phyloP scores from a whole-genome alignment of 371 early-diverging fungal species.

The Mucor indicus region DNA sequence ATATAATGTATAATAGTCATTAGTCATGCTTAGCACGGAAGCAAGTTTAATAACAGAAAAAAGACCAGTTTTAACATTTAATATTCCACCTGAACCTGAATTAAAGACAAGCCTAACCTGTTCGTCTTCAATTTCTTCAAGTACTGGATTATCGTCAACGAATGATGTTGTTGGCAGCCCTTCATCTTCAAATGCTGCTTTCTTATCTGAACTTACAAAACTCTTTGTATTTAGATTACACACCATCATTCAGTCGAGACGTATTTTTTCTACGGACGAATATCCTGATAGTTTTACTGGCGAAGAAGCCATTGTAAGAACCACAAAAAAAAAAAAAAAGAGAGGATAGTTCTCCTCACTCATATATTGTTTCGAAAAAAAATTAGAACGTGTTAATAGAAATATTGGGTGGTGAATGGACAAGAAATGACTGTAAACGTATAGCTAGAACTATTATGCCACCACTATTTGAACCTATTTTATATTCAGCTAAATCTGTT shows the following conservation, averaged over 20 bases:
- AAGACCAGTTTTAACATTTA: too few relatives aligned
- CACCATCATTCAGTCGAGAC: conserved; percentile 5
- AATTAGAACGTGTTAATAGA: not conserved
- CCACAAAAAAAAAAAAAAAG: too few relatives aligned
- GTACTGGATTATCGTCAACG: too few relatives aligned
- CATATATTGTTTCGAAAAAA: not conserved
- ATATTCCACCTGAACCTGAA: too few relatives aligned
- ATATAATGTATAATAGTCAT: too few relatives aligned
- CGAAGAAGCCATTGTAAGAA: conserved; percentile 37
- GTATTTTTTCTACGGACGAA: conserved; percentile 30
- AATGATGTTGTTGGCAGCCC: too few relatives aligned
- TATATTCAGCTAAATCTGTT: conserved; percentile 34
- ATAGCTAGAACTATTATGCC: conserved; percentile 29
- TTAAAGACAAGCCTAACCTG: too few relatives aligned
- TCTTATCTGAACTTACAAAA: not conserved
- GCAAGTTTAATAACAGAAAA: too few relatives aligned
- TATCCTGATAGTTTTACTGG: conserved; percentile 39
- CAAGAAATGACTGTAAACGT: conserved; percentile 12
- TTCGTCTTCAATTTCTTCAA: too few relatives aligned
- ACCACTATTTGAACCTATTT: conserved; percentile 25
- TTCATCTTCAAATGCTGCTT: not conserved
- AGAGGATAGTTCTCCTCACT: too few relatives aligned
- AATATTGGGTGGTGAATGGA: not conserved
- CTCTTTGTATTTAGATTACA: not conserved
- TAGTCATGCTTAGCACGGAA: too few relatives aligned